Evolutionary conservation across 495 filamentous ascomycete species (phyloP).

Genomic region (Aspergillus carlsbadensis): DNA sequence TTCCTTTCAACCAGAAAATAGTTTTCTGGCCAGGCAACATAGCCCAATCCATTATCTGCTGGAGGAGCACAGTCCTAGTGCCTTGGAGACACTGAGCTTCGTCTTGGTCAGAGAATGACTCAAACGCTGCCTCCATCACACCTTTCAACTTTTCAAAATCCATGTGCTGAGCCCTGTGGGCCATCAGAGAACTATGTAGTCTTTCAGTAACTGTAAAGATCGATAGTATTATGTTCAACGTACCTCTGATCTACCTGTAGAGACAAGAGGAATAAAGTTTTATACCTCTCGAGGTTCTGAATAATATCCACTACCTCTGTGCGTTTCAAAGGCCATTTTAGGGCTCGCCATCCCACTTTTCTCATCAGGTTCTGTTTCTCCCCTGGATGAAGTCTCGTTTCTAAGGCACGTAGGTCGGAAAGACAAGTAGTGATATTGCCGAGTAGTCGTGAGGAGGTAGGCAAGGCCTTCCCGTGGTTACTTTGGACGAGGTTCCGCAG

Average conservation of each 20-base stretch:
- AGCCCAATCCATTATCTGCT: neutral
- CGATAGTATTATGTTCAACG: conserved; percentile 12
- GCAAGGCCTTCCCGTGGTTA: conserved; percentile 13
- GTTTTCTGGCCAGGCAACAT: neutral
- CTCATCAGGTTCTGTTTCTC: conserved; percentile 24
- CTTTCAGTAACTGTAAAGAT: neutral
- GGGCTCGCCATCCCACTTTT: conserved; percentile 22
- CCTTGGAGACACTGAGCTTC: neutral
- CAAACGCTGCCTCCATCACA: neutral
- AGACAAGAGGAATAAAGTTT: conserved; percentile 29
- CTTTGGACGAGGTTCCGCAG: conserved; percentile 22
- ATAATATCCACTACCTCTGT: conserved; percentile 25
- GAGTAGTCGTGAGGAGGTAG: conserved; percentile 10
- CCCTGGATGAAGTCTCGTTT: conserved; percentile 24
- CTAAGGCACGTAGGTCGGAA: conserved; percentile 24
- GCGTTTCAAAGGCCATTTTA: conserved; percentile 32
- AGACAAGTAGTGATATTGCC: conserved; percentile 24
- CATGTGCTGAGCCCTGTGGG: neutral
- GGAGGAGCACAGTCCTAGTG: neutral
- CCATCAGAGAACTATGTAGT: neutral
- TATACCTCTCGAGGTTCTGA: conserved; percentile 29
- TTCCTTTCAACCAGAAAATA: conserved; percentile 1
- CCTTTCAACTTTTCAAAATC: neutral
- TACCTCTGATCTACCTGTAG: conserved; percentile 33
- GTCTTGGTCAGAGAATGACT: neutral